These are phyloP conservation scores for Aspergillus brunneoviolaceus DNA, from an alignment of 2,329 filamentous ascomycete genomes.

Conservation along the genomic window DNA sequence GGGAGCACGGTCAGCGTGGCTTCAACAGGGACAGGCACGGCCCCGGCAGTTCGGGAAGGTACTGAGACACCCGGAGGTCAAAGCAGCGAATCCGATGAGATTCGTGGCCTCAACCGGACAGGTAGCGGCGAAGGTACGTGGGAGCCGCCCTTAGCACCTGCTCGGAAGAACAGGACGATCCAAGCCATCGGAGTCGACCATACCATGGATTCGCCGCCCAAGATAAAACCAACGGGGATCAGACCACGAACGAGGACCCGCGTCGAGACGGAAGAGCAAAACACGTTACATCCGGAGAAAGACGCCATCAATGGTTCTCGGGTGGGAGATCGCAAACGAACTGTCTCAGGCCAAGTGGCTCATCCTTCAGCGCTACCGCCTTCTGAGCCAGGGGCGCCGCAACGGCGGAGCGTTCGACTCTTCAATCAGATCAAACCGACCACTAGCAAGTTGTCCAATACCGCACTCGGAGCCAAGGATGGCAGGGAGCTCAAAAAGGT, in stretches of 20 bases:
- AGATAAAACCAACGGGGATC: slow-evolving; percentile 57
- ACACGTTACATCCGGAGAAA: slow-evolving; percentile 31
- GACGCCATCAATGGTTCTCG: slow-evolving; percentile 33
- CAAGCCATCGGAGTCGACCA: slow-evolving; percentile 54
- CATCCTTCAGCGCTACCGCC: slow-evolving; percentile 53
- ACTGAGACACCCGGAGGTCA: slow-evolving; percentile 64
- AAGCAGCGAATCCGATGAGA: slow-evolving; percentile 44
- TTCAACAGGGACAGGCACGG: slow-evolving; percentile 28
- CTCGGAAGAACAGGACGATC: slow-evolving; percentile 54
- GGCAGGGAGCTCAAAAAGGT: slow-evolving; percentile 80
- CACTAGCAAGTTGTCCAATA: slow-evolving; percentile 61
- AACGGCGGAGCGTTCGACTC: slow-evolving; percentile 70
- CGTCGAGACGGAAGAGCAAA: slow-evolving; percentile 41
- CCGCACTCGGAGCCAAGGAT: slow-evolving; percentile 59
- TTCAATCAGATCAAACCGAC: slow-evolving; percentile 69
- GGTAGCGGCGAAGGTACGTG: slow-evolving; percentile 33
- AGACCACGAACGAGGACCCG: slow-evolving; percentile 43
- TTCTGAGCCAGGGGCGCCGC: slow-evolving; percentile 63
- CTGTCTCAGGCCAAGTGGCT: slow-evolving; percentile 76
- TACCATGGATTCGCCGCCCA: slow-evolving; percentile 59
- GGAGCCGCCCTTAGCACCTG: slow-evolving; percentile 46
- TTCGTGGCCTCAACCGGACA: slow-evolving; percentile 34
- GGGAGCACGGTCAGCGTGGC: slow-evolving; percentile 46
- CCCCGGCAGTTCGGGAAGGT: slow-evolving; percentile 49
- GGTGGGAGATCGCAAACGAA: slow-evolving; percentile 74